Percentiles rank a stretch among this genome's conserved stretches.
Conservation (phyloP, 2,329 filamentous ascomycete species). For the Pseudogymnoascus sp. region DNA sequence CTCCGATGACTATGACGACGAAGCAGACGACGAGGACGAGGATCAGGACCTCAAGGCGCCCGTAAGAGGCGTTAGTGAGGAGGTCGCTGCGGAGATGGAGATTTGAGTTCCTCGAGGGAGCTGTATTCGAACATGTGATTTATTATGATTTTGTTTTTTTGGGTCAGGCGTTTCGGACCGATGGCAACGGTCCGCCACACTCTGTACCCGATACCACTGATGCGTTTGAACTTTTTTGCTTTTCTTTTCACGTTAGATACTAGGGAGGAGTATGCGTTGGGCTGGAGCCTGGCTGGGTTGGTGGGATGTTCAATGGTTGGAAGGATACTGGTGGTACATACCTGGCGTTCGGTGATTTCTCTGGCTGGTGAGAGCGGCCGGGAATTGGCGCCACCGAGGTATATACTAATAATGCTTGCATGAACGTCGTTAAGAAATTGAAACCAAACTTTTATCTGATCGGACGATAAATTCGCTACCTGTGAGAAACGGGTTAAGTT, state of each 20-base stretch:
- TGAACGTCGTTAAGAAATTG: background rate
- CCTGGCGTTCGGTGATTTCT: conserved; percentile 7
- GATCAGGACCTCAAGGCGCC: conserved; percentile 21
- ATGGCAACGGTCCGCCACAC: conserved; percentile 9
- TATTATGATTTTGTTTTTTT: conserved; percentile 4
- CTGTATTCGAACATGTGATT: conserved; percentile 8
- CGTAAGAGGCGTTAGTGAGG: conserved; percentile 53
- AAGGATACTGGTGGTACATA: conserved; percentile 3
- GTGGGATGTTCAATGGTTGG: background rate
- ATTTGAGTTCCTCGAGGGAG: conserved; percentile 29
- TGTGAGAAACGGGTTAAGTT: background rate
- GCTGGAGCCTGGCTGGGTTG: conserved; percentile 2
- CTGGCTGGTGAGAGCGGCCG: conserved; percentile 5
- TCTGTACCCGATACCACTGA: conserved; percentile 6
- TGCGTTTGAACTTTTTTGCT: background rate
- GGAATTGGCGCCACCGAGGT: conserved; percentile 4
- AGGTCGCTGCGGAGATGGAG: conserved; percentile 56
- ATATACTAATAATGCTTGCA: conserved; percentile 7
- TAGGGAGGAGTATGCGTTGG: background rate
- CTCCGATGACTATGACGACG: conserved; percentile 26
- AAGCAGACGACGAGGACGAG: conserved; percentile 17
- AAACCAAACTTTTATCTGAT: background rate
- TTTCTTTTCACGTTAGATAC: conserved; percentile 4
- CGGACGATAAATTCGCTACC: background rate
- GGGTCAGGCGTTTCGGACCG: conserved; percentile 10